Evolutionary conservation across 768 basidiomycete genomes (phyloP).

Genomic region (Ramaria rubella): DNA sequence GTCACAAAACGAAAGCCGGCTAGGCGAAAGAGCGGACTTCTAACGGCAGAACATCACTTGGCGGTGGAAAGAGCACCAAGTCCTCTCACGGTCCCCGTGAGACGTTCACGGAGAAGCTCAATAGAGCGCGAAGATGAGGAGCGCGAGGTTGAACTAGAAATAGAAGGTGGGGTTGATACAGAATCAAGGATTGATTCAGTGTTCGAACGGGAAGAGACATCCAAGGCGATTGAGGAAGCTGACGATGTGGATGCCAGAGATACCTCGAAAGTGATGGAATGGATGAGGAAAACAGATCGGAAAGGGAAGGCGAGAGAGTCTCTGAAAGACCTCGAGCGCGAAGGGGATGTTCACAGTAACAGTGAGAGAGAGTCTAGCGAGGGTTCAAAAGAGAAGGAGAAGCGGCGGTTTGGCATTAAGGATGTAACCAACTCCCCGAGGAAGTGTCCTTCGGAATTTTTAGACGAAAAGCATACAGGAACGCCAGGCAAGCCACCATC

Average conservation of each 20-base stretch:
- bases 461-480: neutral
- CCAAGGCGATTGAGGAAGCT: constrained; percentile 20
- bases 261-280: constrained; percentile 18
- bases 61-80: constrained; percentile 1
- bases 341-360: constrained; percentile 34
- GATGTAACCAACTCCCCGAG: constrained; percentile 58
- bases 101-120: constrained; percentile 1
- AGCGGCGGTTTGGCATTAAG: constrained; percentile 41
- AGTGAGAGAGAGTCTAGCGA: constrained; percentile 31
- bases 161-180: neutral
- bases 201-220: neutral
- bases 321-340: constrained; percentile 26
- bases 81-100: neutral
- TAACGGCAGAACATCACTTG: neutral
- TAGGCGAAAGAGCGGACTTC: constrained; percentile 30
- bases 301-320: constrained; percentile 16
- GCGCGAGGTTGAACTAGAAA: constrained; percentile 1
- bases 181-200: neutral
- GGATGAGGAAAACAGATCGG: constrained; percentile 13
- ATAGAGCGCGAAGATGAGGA: constrained; percentile 2
- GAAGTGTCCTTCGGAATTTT: constrained; percentile 9
- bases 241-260: constrained; percentile 22
- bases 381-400: constrained; percentile 33
- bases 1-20: constrained; percentile 32
- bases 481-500: neutral